Evolutionary conservation across 441 rosid species (phyloP), one percentile per base, ranked within the genome.

Genomic region (Populus hybrid): DNA sequence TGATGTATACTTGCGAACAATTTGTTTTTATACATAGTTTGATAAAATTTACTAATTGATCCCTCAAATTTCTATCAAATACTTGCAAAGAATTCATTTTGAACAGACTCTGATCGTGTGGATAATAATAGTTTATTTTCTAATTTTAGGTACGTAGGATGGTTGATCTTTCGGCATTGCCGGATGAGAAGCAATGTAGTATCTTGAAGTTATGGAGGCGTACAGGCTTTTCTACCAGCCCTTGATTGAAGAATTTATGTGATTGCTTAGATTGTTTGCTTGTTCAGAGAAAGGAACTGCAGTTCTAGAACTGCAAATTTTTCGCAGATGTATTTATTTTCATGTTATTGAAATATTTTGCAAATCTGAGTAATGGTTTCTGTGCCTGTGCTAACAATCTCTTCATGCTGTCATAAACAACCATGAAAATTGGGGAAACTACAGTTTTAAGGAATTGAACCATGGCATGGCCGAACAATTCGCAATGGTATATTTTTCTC

Each of bases 361-460:
- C 32, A 30, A 30, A 30, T 30, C 32, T 30, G 32, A 30, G 32
- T 30, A 30, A 30, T 30, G 32, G 32, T 30, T 30, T 30, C 0
- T 30, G 32, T 30, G 32, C 32, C 32, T 3, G 32, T 30, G 32
- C 32, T 30, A 30, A 30, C 32, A 30, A 30, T 30, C 32, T 30
- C 32, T 30, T 30, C 32, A 30, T 30, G 32, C 32, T 30, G 32
- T 30, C 32, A 30, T 30, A 30, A 30, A 30, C 30, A 28, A 28
- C 30, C 32, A 30, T 30, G 85, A 97, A 96, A 73, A 90, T 88
- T 50, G 98, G 91, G 82, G 98, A 83, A 97, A 93, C 87, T 97
- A 83, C 85, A 91, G 98, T 89, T 95, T 95, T 80, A 99, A 92
- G 87, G 98, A 95, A 78, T 93, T 88, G 78, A 93, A 97, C 84